Evolutionary conservation across 805 yeast species (phyloP).

Genomic region (Candida multigemmis): DNA sequence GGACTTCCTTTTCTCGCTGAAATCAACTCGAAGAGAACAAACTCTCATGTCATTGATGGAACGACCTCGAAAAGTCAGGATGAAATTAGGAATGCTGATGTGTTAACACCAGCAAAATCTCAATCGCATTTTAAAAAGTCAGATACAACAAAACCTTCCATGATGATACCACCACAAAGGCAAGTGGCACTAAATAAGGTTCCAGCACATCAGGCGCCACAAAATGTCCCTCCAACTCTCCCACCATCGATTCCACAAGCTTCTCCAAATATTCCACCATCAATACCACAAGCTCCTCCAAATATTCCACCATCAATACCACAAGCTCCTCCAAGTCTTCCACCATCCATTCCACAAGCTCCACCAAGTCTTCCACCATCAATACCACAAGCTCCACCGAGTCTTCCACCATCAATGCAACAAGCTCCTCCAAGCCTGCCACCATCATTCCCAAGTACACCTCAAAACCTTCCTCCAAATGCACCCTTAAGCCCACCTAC

Average conservation of each 20-base stretch:
- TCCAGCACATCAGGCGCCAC: conserved; percentile 7
- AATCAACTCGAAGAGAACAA: conserved; percentile 47
- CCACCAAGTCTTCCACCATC: conserved; percentile 10
- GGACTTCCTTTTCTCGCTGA: conserved; percentile 51
- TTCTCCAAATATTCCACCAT: conserved; percentile 5
- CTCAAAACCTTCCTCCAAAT: conserved; percentile 12
- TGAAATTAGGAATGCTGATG: too few relatives aligned
- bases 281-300: conserved; percentile 6
- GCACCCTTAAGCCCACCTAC: conserved; percentile 10
- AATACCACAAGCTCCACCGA: conserved; percentile 8
- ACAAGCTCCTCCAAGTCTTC: conserved; percentile 4
- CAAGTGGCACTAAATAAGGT: conserved; percentile 9
- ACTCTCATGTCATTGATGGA: conserved; percentile 39
- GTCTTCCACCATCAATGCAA: conserved; percentile 6
- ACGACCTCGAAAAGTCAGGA: too few relatives aligned
- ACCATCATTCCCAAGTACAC: conserved; percentile 9
- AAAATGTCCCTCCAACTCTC: conserved; percentile 3
- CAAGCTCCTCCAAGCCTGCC: conserved; percentile 6
- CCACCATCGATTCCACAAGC: conserved; percentile 4
- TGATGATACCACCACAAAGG: conserved; percentile 11
- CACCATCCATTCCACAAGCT: conserved; percentile 6
- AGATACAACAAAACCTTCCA: conserved; percentile 6
- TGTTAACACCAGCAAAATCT: conserved; percentile 8
- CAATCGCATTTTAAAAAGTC: conserved; percentile 6
- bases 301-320: conserved; percentile 8